These are phyloP conservation scores for Cokeromyces recurvatus DNA, from an alignment of 371 early-diverging fungal species.

Conservation along the genomic window DNA sequence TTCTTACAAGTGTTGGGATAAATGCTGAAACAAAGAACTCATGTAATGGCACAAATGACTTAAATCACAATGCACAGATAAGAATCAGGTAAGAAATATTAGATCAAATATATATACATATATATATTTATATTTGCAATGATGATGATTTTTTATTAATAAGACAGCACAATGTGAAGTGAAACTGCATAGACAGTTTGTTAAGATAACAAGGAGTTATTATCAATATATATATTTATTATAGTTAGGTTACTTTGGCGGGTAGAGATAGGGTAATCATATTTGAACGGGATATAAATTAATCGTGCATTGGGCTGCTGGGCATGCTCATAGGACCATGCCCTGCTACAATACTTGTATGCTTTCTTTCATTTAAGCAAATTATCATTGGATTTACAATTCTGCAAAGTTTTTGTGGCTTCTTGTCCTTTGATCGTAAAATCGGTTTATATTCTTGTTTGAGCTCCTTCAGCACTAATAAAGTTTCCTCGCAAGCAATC, in stretches of 20 bases:
- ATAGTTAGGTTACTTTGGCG: conserved; percentile 7
- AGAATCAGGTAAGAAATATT: conserved; percentile 11
- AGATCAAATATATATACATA: conserved; percentile 4
- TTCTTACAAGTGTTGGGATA: conserved; percentile 15
- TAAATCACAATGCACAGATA: conserved; percentile 7
- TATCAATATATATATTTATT: conserved; percentile 10
- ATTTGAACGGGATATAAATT: conserved; percentile 7
- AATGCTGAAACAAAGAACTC: conserved; percentile 15
- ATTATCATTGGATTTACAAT: conserved; percentile 20
- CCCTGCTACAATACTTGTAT: conserved; percentile 16
- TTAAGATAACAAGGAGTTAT: conserved; percentile 12
- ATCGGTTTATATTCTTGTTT: conserved; percentile 19
- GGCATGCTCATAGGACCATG: conserved; percentile 21
- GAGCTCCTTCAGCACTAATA: conserved; percentile 15
- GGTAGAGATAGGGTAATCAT: conserved; percentile 4
- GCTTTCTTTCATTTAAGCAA: conserved; percentile 23
- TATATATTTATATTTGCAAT: conserved; percentile 8
- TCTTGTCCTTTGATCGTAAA: conserved; percentile 19
- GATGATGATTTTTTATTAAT: conserved; percentile 15
- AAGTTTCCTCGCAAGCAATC: conserved; percentile 23
- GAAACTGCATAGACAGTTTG: conserved; percentile 18
- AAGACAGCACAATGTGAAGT: conserved; percentile 14
- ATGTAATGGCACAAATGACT: conserved; percentile 9
- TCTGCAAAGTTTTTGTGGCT: conserved; percentile 16
- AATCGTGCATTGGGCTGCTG: conserved; percentile 9